Conservation (phyloP, 2,329 filamentous ascomycete genomes). For the Scedosporium aurantiacum region DNA sequence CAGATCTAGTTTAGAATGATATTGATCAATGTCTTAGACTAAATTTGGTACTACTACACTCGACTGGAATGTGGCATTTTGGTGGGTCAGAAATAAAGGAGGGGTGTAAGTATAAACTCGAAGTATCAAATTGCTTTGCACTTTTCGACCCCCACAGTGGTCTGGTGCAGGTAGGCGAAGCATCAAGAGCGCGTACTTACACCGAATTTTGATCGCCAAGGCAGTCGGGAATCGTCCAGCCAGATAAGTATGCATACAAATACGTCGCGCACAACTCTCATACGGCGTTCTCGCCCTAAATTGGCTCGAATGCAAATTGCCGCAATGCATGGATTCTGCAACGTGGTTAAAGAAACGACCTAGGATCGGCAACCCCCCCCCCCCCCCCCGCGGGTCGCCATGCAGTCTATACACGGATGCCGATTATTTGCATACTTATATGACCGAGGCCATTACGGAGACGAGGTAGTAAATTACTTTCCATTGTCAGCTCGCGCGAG, state of each 20-base stretch:
- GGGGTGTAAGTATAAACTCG: neutral
- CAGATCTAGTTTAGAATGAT: too few relatives aligned
- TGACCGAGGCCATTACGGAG: neutral
- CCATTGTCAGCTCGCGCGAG: neutral
- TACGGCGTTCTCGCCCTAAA: neutral
- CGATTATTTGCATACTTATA: neutral
- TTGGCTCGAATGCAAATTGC: neutral
- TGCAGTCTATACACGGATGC: neutral
- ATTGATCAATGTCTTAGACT: neutral
- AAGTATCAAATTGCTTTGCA: neutral
- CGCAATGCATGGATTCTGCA: neutral
- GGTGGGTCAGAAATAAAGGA: neutral
- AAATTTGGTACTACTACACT: neutral
- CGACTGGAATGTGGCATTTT: neutral
- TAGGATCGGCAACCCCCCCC: neutral
- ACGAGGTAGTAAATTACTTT: neutral
- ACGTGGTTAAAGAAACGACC: neutral
- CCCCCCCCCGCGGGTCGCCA: too few relatives aligned
- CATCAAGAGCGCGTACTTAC: conserved; percentile 6
- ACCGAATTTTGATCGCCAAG: conserved; percentile 5
- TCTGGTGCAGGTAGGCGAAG: conserved; percentile 2
- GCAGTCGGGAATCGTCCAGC: neutral
- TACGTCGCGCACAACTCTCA: neutral
- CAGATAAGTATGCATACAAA: neutral
- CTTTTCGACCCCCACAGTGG: neutral